Percentiles rank a stretch among this genome's conserved stretches.
Conservation (phyloP, 78 protist species). For the Polysphondylium violaceum region DNA sequence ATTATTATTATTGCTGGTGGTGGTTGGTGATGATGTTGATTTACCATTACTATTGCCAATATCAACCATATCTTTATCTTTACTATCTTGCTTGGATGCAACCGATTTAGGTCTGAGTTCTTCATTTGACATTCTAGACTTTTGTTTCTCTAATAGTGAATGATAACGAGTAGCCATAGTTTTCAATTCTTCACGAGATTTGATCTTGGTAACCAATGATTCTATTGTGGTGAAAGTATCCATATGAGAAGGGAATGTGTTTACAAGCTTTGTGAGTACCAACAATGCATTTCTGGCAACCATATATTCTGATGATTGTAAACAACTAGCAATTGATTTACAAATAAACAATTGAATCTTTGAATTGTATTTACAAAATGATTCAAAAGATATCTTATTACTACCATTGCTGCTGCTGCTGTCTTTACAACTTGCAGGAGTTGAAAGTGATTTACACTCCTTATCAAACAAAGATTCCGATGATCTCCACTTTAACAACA, state of each 20-base stretch:
- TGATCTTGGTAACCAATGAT: not conserved
- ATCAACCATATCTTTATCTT: not conserved
- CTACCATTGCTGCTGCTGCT: not conserved
- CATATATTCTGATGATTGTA: constrained; percentile 57
- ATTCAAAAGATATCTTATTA: not conserved
- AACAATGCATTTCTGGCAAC: constrained; percentile 60
- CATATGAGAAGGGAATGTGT: constrained; percentile 51
- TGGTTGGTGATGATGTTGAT: not conserved
- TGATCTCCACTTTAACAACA: constrained; percentile 39
- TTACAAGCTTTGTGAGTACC: constrained; percentile 49
- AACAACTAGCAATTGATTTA: constrained; percentile 8
- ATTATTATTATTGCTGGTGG: not conserved
- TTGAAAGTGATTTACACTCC: not conserved
- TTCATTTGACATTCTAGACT: constrained; percentile 25
- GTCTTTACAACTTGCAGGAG: not conserved
- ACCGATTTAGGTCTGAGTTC: constrained; percentile 1
- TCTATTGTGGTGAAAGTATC: constrained; percentile 1
- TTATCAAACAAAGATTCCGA: constrained; percentile 19
- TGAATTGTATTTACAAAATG: not conserved
- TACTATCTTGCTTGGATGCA: constrained; percentile 1
- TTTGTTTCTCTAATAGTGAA: constrained; percentile 43
- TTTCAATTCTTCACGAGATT: constrained; percentile 28
- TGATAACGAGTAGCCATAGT: constrained; percentile 56
- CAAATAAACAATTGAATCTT: constrained; percentile 23
- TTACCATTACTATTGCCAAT: too few species aligned